Base-by-base conservation (phyloP, 495 filamentous ascomycete genomes). In the Podospora comata region DNA sequence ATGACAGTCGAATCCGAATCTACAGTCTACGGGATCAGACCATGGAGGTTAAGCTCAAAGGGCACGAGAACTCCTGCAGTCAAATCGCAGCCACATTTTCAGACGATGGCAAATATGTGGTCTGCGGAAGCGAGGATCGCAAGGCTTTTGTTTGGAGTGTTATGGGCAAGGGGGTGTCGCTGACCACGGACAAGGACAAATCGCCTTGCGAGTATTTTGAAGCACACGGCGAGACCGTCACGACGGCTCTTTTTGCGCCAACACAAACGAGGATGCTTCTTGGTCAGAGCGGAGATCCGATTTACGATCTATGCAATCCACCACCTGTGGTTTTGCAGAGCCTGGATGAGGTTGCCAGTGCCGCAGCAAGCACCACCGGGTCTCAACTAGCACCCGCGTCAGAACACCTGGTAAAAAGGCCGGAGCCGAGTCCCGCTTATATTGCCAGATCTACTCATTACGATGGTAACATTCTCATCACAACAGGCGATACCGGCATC, bases 241-340 rank as follows among this genome's bases (percentile, higher is more conserved):
- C 95, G 0, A 89, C 89, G 20, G 90, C 93, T 0, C 81, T 96
- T 5, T 88, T 97, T 70, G 96, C 96, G 0, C 96, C 95, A 0
- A 85, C 85, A 1, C 87, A 85, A 66, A 92, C 93, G 4, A 86
- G 92, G 68, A 90, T 92, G 75, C 82, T 92, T 2, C 83, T 99
- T 0, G 88, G 89, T 18, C 81, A 85, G 39, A 95, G 93, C 9
- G 91, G 92, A 65, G 95, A 99, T 75, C 96, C 94, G 7, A 85
- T 99, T 34, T 99, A 92, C 76, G 94, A 97, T 73, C 85, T 98
- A 23, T 98, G 95, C 81, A 97, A 99, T 73, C 95, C 95, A 11
- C 94, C 94, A 9, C 94, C 93, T 0, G 87, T 99, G 9, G 93
- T 90, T 2, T 86, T 99, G 7, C 81, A 93, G 44, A 91, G 87